phyloP scores from a whole-genome alignment of 2,329 filamentous ascomycete genomes.

The Aspergillus proliferans region DNA sequence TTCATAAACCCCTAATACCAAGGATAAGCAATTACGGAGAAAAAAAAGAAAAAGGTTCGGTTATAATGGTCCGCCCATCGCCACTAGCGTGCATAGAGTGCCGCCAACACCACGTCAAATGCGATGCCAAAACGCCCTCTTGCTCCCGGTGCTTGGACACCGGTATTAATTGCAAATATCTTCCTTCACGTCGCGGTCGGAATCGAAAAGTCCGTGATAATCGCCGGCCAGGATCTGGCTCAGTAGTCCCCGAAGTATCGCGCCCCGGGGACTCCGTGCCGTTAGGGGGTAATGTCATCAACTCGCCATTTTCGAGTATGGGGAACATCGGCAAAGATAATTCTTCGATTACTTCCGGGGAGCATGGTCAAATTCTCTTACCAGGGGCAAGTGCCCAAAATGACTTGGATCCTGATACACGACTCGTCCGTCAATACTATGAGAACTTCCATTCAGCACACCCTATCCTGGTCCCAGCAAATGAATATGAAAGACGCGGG shows the following conservation, averaged over 20 bases:
- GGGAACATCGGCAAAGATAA: not conserved
- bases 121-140: constrained; percentile 58
- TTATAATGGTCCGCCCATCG: not conserved
- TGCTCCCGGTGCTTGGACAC: constrained; percentile 59
- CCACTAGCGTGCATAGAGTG: constrained; percentile 41
- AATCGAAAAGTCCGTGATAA: constrained; percentile 31
- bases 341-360: not conserved
- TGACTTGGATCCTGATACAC: constrained; percentile 7
- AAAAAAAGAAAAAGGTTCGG: not conserved
- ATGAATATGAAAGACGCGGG: constrained; percentile 31
- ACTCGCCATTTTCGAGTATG: not conserved
- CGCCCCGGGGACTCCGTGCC: not conserved
- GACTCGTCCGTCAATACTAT: constrained; percentile 45
- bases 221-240: constrained; percentile 7
- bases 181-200: constrained; percentile 62
- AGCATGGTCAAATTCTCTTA: not conserved
- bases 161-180: constrained; percentile 58
- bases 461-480: constrained; percentile 48
- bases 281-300: not conserved
- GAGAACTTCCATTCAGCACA: constrained; percentile 48
- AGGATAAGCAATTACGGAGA: not conserved
- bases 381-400: not conserved
- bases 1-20: not conserved
- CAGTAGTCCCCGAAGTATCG: not conserved
- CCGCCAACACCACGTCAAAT: constrained; percentile 62